Conservation (phyloP, 2,329 filamentous ascomycete species). For the Penicillium janthinellum region DNA sequence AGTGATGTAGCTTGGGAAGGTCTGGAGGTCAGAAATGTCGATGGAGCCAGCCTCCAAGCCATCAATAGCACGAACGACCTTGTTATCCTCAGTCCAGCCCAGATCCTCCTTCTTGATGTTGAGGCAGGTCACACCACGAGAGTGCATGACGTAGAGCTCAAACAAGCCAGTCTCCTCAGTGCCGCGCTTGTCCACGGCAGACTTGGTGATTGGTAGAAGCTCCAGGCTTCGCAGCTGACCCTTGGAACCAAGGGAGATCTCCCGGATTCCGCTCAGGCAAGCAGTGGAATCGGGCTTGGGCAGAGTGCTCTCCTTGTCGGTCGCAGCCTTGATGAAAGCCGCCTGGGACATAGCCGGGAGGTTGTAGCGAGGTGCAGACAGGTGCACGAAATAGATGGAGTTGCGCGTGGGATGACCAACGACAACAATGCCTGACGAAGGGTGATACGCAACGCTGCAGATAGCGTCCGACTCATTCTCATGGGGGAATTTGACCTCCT, state of each 20-base stretch:
- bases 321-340: constrained; percentile 78
- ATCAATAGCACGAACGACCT: constrained; percentile 77
- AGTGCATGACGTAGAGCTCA: constrained; percentile 96
- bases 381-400: constrained; percentile 93
- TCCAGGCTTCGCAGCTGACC: constrained; percentile 87
- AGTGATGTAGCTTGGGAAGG: constrained; percentile 45
- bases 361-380: constrained; percentile 92
- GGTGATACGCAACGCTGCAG: constrained; percentile 94
- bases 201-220: constrained; percentile 70
- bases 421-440: constrained; percentile 86
- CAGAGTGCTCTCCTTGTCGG: constrained; percentile 69
- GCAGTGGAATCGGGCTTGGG: constrained; percentile 91
- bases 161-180: constrained; percentile 75
- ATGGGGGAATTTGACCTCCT: constrained; percentile 95
- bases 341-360: constrained; percentile 80
- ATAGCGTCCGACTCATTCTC: constrained; percentile 97
- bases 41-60: constrained; percentile 74
- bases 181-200: constrained; percentile 54
- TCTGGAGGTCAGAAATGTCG: constrained; percentile 68
- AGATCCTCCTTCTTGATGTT: constrained; percentile 85
- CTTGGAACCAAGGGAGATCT: constrained; percentile 87
- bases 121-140: constrained; percentile 90
- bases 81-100: constrained; percentile 88
- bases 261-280: constrained; percentile 93
- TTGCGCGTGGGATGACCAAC: constrained; percentile 96